Conservation (phyloP, 345 rosid genomes). For the Heritiera littoralis region DNA sequence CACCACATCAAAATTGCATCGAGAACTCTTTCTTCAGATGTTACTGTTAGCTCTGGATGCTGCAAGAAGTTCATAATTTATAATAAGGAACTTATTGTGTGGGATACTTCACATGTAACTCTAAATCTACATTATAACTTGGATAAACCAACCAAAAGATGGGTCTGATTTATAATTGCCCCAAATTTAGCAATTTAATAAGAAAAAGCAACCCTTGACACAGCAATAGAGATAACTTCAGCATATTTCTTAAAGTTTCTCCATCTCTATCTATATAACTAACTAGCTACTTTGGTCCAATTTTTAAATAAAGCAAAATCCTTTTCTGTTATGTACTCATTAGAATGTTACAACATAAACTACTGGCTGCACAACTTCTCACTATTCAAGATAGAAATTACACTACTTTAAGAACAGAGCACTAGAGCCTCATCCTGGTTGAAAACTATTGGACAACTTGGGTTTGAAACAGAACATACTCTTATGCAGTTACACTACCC, state of each 20-base stretch:
- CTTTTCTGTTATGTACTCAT: background rate
- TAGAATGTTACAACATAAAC: background rate
- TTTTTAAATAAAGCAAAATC: background rate
- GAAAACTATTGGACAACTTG: background rate
- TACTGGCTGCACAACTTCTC: background rate
- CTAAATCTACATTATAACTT: background rate
- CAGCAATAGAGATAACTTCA: background rate
- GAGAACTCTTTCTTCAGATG: constrained; percentile 89
- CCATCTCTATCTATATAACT: constrained; percentile 8
- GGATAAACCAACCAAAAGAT: background rate
- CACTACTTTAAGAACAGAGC: background rate
- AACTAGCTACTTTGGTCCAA: background rate
- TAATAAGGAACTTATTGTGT: constrained; percentile 19
- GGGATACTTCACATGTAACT: background rate
- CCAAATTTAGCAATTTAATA: background rate
- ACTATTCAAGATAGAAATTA: constrained; percentile 8
- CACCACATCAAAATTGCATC: constrained; percentile 91
- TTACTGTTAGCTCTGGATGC: constrained; percentile 92
- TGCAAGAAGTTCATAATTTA: constrained; percentile 45
- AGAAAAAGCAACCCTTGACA: background rate
- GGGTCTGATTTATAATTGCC: background rate
- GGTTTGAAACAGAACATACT: background rate
- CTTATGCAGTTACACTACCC: background rate
- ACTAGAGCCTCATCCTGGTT: constrained; percentile 2
- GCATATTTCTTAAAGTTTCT: background rate